These are phyloP conservation scores for Colletotrichum sp. DNA, from an alignment of 2,329 filamentous ascomycete species.

Conservation along the genomic window DNA sequence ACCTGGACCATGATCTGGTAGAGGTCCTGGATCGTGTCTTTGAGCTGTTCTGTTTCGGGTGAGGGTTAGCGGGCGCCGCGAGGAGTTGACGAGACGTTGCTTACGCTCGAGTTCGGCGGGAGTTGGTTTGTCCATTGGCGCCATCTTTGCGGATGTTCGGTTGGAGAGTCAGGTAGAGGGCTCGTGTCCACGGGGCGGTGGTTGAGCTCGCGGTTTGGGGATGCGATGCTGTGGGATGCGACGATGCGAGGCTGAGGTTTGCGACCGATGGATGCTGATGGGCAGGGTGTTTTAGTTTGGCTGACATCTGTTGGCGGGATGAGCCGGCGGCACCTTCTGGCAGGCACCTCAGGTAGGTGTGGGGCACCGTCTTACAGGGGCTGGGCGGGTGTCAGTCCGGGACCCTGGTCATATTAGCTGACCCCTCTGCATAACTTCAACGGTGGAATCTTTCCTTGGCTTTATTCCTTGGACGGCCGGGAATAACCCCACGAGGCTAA, in stretches of 20 bases:
- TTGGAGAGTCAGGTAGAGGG: too few species aligned
- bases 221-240: neutral
- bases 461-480: neutral
- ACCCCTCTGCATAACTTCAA: conserved; percentile 5
- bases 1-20: conserved; percentile 69
- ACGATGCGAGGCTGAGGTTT: conserved; percentile 3
- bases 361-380: neutral
- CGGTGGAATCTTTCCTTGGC: neutral
- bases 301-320: conserved; percentile 2
- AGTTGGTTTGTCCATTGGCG: conserved; percentile 43
- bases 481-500: neutral
- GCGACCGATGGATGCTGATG: neutral
- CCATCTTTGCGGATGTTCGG: conserved; percentile 33
- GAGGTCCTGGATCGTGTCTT: conserved; percentile 67
- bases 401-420: neutral
- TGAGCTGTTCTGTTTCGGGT: conserved; percentile 55
- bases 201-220: neutral
- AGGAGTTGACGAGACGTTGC: conserved; percentile 4
- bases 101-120: conserved; percentile 45
- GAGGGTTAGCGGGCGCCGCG: neutral
- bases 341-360: neutral
- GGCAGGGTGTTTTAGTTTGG: neutral
- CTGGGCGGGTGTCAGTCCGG: neutral
- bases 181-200: too few species aligned
- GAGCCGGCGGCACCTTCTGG: neutral